Conservation (phyloP, 441 rosid species). For the Sinapis alba region DNA sequence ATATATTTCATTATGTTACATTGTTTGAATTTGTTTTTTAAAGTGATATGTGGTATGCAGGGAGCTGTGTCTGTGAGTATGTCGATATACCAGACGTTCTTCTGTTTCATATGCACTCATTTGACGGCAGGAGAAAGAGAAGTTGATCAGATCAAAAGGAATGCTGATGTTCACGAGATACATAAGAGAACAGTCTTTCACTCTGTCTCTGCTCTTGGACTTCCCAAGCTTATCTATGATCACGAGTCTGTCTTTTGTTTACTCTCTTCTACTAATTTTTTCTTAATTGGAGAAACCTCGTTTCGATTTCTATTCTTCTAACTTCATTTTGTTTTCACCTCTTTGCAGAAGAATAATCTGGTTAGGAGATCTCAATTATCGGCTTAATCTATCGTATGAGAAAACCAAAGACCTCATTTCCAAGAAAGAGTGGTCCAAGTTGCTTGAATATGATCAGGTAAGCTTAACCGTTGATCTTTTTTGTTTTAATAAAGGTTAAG, state of each 20-base stretch:
- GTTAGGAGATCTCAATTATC: conserved; percentile 95
- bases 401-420: conserved; percentile 65
- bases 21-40: not conserved
- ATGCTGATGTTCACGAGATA: conserved; percentile 80
- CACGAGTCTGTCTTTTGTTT: conserved; percentile 58
- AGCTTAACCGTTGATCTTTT: not conserved
- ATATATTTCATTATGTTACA: not conserved
- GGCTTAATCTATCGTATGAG: conserved; percentile 80
- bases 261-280: too few relatives aligned
- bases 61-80: conserved; percentile 89
- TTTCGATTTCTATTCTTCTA: not conserved
- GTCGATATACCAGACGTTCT: conserved; percentile 81
- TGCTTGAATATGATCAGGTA: conserved; percentile 89
- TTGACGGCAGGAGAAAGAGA: conserved; percentile 85
- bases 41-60: conserved; percentile 40
- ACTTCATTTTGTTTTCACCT: not conserved
- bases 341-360: conserved; percentile 60
- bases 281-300: not conserved
- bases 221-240: conserved; percentile 63
- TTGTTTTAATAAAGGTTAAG: not conserved
- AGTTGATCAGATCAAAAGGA: conserved; percentile 78
- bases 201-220: conserved; percentile 51
- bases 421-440: conserved; percentile 67
- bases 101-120: conserved; percentile 76
- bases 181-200: conserved; percentile 70